These are phyloP conservation scores for Aspergillus novoparasiticus DNA, from an alignment of 2,329 filamentous ascomycete species.

Conservation along the genomic window DNA sequence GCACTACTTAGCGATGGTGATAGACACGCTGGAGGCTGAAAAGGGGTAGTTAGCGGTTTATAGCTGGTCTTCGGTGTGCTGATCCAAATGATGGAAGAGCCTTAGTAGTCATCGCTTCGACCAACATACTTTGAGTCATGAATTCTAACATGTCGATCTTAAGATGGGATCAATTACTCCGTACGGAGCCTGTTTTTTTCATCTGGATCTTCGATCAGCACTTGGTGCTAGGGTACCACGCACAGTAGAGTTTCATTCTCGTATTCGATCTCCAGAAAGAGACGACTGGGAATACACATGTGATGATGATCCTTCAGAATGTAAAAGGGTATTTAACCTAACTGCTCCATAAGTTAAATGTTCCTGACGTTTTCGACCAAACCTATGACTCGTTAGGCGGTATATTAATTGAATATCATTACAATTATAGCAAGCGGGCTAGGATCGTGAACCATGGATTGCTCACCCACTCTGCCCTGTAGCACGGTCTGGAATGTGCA, in stretches of 20 bases:
- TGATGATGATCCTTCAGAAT: background rate
- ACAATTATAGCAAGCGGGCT: too few relatives aligned
- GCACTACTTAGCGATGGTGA: background rate
- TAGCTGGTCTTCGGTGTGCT: background rate
- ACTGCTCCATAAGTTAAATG: conserved; percentile 1
- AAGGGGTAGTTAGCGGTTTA: background rate
- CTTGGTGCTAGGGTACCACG: background rate
- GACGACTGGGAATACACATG: background rate
- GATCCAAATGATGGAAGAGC: background rate
- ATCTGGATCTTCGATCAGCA: background rate
- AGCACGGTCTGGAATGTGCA: background rate
- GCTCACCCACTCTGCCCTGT: background rate
- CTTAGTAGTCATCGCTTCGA: background rate
- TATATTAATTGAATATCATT: background rate
- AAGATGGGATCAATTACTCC: background rate
- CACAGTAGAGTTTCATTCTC: background rate
- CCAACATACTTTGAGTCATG: background rate
- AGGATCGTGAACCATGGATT: background rate
- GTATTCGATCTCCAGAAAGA: background rate
- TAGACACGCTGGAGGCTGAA: conserved; percentile 1
- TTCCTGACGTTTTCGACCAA: background rate
- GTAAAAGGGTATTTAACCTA: background rate
- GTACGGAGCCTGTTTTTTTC: background rate
- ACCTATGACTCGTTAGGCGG: background rate
- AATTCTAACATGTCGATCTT: background rate